phyloP scores from a whole-genome alignment of 1,284 basidiomycete species.

The Rhodotorula sp. region DNA sequence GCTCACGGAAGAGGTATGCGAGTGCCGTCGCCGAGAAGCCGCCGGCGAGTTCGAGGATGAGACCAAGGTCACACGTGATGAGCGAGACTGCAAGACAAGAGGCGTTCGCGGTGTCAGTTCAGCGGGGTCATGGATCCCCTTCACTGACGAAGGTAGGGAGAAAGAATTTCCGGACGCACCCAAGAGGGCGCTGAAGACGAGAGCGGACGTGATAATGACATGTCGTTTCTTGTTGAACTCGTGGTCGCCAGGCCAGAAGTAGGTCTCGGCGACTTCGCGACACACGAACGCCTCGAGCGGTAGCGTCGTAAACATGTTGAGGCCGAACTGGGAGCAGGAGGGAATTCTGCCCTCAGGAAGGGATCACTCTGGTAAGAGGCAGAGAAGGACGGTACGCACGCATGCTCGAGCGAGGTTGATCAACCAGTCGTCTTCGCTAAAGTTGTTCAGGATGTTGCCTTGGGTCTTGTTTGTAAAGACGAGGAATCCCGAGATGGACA shows the following conservation, averaged over 20 bases:
- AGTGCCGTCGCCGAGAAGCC: constrained; percentile 90
- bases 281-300: constrained; percentile 92
- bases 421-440: constrained; percentile 60
- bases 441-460: constrained; percentile 93
- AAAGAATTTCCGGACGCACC: constrained; percentile 56
- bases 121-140: background rate
- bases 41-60: constrained; percentile 95
- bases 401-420: constrained; percentile 36
- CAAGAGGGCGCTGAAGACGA: constrained; percentile 78
- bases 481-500: constrained; percentile 86
- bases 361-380: background rate
- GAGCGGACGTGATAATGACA: constrained; percentile 81
- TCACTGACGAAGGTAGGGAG: too few relatives aligned
- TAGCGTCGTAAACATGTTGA: constrained; percentile 98
- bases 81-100: constrained; percentile 66
- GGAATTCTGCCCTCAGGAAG: background rate
- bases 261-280: constrained; percentile 89
- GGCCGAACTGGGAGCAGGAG: constrained; percentile 60
- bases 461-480: constrained; percentile 73
- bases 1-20: constrained; percentile 71
- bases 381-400: constrained; percentile 10
- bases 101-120: too few relatives aligned
- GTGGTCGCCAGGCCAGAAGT: constrained; percentile 77
- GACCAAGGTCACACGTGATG: constrained; percentile 91
- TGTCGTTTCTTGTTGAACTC: constrained; percentile 78